Base-by-base conservation (phyloP, 805 yeast genomes). In the Yamadazyma akitaensis region DNA sequence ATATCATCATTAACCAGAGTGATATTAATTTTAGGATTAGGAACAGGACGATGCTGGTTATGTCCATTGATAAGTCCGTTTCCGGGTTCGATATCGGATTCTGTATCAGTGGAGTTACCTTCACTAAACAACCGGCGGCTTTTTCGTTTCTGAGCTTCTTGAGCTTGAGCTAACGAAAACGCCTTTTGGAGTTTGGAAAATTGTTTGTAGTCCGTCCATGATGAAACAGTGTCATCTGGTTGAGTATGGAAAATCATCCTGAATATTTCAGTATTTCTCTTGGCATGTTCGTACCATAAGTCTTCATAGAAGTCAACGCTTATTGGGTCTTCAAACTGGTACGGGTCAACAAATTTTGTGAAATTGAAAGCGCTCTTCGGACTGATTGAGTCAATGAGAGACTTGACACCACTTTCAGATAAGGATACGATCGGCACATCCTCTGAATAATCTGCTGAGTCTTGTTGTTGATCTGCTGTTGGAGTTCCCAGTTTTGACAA, bases 171-270 rank as follows among this genome's bases (percentile, higher is more conserved):
- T 26, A 65, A 49, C 30, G 51, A 50, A 59, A 88, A 88, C 0
- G 85, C 89, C 16, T 75, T 70, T 42, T 73, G 73, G 54, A 85
- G 64, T 49, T 77, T 80, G 48, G 81, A 75, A 61, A 74, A 85
- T 24, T 77, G 81, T 61, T 88, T 91, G 63, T 89, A 94, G 47
- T 89, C 96, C 47, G 78, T 78, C 99, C 99, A 94, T 0, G 90
- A 78, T 19, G 75, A 75, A n/a, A 92, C 98, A 6, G 80, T 73
- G 62, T 92, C 89, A 64, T 94, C 99, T 0, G 99, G 99, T 61
- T 95, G 99, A 51, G 88, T 82, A 53, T 91, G 91, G 76, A 94
- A 94, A 1, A 94, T 87, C 63, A 85, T 73, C 50, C 97, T 75
- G 68, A 79, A 94, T 1, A 95, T 69, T 49, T 79, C 74, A 0